Evolutionary conservation across 2,329 filamentous ascomycete genomes (phyloP), one percentile per base, ranked within the genome.

Genomic region (Canariomyces notabilis): DNA sequence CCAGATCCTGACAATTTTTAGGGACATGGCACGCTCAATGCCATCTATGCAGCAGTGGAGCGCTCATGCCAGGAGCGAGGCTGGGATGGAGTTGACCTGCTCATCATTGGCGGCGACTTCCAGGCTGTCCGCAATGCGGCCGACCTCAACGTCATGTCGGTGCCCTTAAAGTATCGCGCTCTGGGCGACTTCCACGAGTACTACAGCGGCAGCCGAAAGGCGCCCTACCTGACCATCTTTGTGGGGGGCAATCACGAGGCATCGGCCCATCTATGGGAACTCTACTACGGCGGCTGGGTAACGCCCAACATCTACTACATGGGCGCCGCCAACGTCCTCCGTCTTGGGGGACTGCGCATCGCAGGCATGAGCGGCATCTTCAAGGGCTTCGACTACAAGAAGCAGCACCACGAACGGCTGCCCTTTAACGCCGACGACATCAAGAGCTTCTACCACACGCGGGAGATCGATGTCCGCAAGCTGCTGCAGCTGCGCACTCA

Each of bases 221-320:
- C 93, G 1, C 93, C 93, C 0, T 95, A 89, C 62, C 75, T 95
- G 37, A 98, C 93, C 14, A 72, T 97, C 36, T 97, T 97, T 67
- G 83, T 95, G 41, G 90, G 84, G 35, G 93, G 93, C 2, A 98
- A 98, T 62, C 93, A 98, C 61, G 93, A 98, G 69, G 91, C 93
- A 1, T 87, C 87, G 59, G 89, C 87, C 41, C 82, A 97, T 66
- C 72, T 95, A 5, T 93, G 83, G 73, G 93, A 98, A 67, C 77
- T 98, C 0, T 95, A 88, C 70, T 95, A 97, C 62, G 93, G 93
- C 42, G 93, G 93, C 41, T 98, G 93, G 93, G 93, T 89, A 5
- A 91, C 91, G 6, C 89, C 89, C 7, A 95, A 93, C 57, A 97
- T 98, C 53, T 98, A 96, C 73, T 98, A 96, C 68, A 77, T 97